A percentile compares a stretch with the other conserved stretches of the same genome.
Conservation (phyloP, 805 yeast species). For the Metschnikowia aberdeeniae region DNA sequence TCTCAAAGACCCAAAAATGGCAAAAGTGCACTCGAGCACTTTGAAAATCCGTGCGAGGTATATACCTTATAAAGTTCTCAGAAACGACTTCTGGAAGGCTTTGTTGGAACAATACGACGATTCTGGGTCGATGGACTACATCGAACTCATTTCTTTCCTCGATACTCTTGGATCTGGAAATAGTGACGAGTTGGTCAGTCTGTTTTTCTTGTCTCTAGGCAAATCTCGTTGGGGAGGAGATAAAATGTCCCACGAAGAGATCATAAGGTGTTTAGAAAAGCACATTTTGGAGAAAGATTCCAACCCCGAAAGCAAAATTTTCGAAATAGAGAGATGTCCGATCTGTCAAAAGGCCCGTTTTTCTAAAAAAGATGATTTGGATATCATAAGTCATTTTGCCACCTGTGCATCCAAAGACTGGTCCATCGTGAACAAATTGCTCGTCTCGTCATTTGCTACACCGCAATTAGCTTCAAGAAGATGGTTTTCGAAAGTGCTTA, state of each 20-base stretch:
- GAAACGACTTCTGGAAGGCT: slow-evolving; percentile 67
- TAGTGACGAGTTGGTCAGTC: slow-evolving; percentile 51
- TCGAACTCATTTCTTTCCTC: slow-evolving; percentile 61
- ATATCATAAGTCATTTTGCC: slow-evolving; percentile 82
- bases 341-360: slow-evolving; percentile 64
- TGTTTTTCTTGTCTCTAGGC: slow-evolving; percentile 45
- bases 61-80: slow-evolving; percentile 58
- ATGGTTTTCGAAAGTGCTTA: slow-evolving; percentile 82
- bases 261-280: slow-evolving; percentile 45
- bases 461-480: slow-evolving; percentile 78
- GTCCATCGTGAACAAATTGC: slow-evolving; percentile 60
- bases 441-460: slow-evolving; percentile 69
- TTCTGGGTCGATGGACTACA: slow-evolving; percentile 40
- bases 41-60: slow-evolving; percentile 60
- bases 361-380: slow-evolving; percentile 51
- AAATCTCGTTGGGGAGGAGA: slow-evolving; percentile 55
- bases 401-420: slow-evolving; percentile 78
- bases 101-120: slow-evolving; percentile 53
- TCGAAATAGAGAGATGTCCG: slow-evolving; percentile 73
- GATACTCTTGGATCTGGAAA: slow-evolving; percentile 55
- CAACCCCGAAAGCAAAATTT: slow-evolving; percentile 36
- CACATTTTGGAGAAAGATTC: slow-evolving; percentile 23
- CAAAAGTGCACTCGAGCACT: slow-evolving; percentile 45
- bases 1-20: slow-evolving; percentile 29
- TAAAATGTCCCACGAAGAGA: slow-evolving; percentile 40